Evolutionary conservation across 208 protist genomes (phyloP).

Genomic region (Crithidia brevicula): DNA sequence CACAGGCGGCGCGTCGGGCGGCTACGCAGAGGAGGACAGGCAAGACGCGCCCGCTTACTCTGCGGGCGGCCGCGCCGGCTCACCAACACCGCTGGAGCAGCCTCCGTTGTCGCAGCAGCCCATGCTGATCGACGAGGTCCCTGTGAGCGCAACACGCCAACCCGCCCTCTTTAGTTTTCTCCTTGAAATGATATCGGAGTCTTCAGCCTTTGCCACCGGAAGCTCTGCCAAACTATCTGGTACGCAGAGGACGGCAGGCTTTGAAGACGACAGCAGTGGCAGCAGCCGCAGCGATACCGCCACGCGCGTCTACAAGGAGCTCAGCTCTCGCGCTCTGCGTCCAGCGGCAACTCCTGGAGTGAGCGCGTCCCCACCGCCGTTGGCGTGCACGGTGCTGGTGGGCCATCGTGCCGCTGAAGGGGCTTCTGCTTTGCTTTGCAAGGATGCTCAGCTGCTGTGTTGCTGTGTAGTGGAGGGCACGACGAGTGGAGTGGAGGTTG

Average conservation of each 20-base stretch:
- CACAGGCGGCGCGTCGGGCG: neutral
- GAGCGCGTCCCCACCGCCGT: neutral
- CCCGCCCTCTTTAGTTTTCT: constrained; percentile 20
- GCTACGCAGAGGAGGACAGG: constrained; percentile 13
- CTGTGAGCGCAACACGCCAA: constrained; percentile 34
- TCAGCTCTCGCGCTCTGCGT: neutral
- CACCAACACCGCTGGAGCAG: constrained; percentile 18
- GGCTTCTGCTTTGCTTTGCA: neutral
- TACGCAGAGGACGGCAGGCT: too few relatives aligned
- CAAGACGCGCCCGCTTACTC: constrained; percentile 2
- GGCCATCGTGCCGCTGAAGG: neutral
- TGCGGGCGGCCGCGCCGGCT: constrained; percentile 2
- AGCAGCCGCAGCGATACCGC: neutral
- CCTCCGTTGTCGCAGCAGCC: constrained; percentile 10
- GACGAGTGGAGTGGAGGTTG: neutral
- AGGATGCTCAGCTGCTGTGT: constrained; percentile 13
- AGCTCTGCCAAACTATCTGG: too few relatives aligned
- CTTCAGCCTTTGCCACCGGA: too few relatives aligned
- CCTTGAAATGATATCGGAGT: neutral
- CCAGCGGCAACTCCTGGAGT: neutral
- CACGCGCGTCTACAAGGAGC: constrained; percentile 3
- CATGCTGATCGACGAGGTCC: constrained; percentile 29
- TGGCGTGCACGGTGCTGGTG: neutral
- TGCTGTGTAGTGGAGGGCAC: constrained; percentile 15
- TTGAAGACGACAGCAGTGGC: too few relatives aligned